Evolutionary conservation across 1,139 yeast genomes (phyloP).

Genomic region (Yamadazyma mexicana): DNA sequence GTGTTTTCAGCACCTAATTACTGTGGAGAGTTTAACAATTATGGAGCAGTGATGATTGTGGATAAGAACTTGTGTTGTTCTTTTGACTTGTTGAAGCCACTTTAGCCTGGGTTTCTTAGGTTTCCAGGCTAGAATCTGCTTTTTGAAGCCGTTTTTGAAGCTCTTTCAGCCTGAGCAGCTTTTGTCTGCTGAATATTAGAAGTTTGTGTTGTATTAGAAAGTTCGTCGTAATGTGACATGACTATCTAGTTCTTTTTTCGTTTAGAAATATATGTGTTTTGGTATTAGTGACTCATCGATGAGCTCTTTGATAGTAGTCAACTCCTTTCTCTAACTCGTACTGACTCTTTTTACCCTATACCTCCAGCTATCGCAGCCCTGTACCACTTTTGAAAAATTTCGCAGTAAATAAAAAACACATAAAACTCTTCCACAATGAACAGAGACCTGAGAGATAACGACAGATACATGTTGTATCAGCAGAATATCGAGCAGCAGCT

Average conservation of each 20-base stretch:
- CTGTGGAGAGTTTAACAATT: constrained; percentile 87
- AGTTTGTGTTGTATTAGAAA: not conserved
- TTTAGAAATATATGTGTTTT: constrained; percentile 3
- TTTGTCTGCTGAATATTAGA: too few relatives aligned
- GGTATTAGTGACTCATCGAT: not conserved
- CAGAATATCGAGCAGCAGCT: constrained; percentile 46
- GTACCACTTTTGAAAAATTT: not conserved
- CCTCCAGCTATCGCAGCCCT: not conserved
- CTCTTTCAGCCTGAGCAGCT: too few relatives aligned
- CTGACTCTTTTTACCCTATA: not conserved
- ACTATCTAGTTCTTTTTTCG: constrained; percentile 1
- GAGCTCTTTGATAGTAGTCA: too few relatives aligned
- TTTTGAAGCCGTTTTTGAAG: too few relatives aligned
- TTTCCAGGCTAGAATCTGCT: not conserved
- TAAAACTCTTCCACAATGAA: not conserved
- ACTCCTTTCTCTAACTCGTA: too few relatives aligned
- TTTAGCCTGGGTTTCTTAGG: constrained; percentile 15
- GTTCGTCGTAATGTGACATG: constrained; percentile 2
- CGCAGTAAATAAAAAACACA: not conserved
- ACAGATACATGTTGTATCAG: constrained; percentile 22
- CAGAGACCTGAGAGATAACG: constrained; percentile 7
- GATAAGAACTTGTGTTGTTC: constrained; percentile 75
- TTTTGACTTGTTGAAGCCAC: constrained; percentile 77
- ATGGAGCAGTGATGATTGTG: constrained; percentile 91
- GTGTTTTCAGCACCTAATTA: constrained; percentile 87